A percentile compares a stretch with the other conserved stretches of the same genome.
Conservation (phyloP, 441 rosid species). For the Corymbia calophylla region DNA sequence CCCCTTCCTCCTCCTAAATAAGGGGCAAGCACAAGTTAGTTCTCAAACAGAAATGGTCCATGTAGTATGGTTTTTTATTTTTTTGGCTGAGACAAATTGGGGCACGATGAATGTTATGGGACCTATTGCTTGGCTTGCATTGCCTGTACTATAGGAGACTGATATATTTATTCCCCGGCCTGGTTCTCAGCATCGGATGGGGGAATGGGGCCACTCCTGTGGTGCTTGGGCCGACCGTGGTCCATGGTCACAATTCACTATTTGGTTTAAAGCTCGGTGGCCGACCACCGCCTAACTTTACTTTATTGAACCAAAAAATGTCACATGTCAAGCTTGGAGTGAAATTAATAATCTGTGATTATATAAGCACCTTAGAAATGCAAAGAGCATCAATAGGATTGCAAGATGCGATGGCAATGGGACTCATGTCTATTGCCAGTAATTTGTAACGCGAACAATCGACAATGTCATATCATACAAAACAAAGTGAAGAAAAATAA, state of each 20-base stretch:
- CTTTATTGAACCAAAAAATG: background rate
- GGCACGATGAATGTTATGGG: background rate
- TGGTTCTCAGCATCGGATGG: background rate
- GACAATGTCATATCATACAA: background rate
- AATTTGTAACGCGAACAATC: background rate
- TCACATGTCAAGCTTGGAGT: background rate
- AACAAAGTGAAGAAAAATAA: background rate
- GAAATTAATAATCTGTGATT: background rate
- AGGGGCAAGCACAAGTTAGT: background rate
- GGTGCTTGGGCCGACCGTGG: background rate
- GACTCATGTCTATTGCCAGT: fast-evolving
- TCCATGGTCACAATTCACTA: background rate
- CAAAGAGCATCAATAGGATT: background rate
- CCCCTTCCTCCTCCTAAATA: background rate
- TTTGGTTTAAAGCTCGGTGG: background rate
- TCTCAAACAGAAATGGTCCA: background rate
- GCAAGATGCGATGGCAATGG: background rate
- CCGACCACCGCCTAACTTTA: background rate
- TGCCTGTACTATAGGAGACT: background rate
- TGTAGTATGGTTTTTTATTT: too few relatives aligned
- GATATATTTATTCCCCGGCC: background rate
- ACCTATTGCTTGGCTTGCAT: background rate
- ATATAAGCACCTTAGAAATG: background rate
- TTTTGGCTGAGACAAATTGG: background rate
- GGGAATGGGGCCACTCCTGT: background rate